Percentiles rank a stretch among this genome's conserved stretches.
These are phyloP conservation scores for Phytopythium vexans DNA, from an alignment of 352 stramenopile species.

Conservation along the genomic window DNA sequence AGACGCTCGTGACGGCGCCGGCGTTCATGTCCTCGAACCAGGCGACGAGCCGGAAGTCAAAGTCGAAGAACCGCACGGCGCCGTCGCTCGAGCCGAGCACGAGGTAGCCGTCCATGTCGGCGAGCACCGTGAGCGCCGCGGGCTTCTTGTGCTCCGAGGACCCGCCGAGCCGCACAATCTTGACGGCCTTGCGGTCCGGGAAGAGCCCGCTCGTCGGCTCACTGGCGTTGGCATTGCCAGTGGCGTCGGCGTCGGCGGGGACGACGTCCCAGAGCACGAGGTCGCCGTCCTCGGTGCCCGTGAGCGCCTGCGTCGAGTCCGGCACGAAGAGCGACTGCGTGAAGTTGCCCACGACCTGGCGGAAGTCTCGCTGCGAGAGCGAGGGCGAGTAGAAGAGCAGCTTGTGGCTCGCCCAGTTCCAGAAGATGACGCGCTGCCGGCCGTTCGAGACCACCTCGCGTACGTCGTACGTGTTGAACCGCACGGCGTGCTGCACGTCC, in stretches of 20 bases:
- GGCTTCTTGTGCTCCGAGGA: constrained; percentile 39
- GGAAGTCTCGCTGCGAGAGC: constrained; percentile 81
- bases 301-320: constrained; percentile 80
- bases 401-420: constrained; percentile 80
- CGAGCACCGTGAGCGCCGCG: constrained; percentile 51
- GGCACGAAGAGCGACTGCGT: constrained; percentile 87
- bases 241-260: constrained; percentile 18
- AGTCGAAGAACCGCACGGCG: constrained; percentile 92
- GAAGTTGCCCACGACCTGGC: constrained; percentile 79
- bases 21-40: constrained; percentile 95
- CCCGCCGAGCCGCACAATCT: constrained; percentile 73
- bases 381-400: constrained; percentile 84
- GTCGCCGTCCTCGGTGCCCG: constrained; percentile 82
- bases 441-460: constrained; percentile 89
- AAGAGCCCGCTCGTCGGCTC: constrained; percentile 14
- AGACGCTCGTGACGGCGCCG: constrained; percentile 85
- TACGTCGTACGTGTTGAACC: constrained; percentile 89
- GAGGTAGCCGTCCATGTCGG: constrained; percentile 88
- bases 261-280: constrained; percentile 87
- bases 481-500: constrained; percentile 73
- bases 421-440: constrained; percentile 85
- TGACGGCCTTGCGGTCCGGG: constrained; percentile 74
- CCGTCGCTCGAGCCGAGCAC: constrained; percentile 89
- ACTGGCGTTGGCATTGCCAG: not conserved
- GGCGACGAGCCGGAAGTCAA: constrained; percentile 89